phyloP scores from a whole-genome alignment of 2,329 filamentous ascomycete species.

The Fusarium gaditjirri region DNA sequence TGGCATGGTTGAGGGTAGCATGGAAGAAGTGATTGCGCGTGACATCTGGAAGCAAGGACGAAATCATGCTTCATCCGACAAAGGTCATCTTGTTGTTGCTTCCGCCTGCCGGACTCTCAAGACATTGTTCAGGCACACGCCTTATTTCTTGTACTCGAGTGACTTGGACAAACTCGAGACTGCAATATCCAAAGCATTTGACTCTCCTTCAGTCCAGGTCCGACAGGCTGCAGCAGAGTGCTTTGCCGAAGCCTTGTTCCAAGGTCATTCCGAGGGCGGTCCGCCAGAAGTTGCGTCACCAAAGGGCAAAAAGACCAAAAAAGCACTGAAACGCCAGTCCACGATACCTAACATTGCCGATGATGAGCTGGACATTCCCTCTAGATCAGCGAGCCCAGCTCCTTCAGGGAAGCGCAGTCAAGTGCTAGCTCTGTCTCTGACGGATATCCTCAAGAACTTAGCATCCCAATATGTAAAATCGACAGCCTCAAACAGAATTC shows the following conservation, averaged over 20 bases:
- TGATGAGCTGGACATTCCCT: conserved; percentile 77
- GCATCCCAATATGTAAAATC: conserved; percentile 82
- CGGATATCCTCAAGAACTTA: conserved; percentile 81
- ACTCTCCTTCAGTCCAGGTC: conserved; percentile 78
- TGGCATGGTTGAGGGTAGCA: conserved; percentile 76
- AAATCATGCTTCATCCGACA: conserved; percentile 80
- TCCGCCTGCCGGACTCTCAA: conserved; percentile 83
- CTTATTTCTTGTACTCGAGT: conserved; percentile 85
- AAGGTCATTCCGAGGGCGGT: conserved; percentile 70
- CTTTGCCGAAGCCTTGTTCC: conserved; percentile 83
- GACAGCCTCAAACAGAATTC: conserved; percentile 80
- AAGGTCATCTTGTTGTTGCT: conserved; percentile 82
- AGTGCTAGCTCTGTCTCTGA: conserved; percentile 77
- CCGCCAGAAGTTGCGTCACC: conserved; percentile 58
- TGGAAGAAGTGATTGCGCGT: conserved; percentile 86
- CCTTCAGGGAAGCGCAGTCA: conserved; percentile 75
- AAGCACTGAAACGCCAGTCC: conserved; percentile 64
- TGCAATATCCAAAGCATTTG: conserved; percentile 85
- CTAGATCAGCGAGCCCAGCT: conserved; percentile 78
- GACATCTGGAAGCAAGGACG: conserved; percentile 95
- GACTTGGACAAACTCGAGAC: conserved; percentile 92
- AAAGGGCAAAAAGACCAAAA: conserved; percentile 78
- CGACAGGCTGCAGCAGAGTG: conserved; percentile 88
- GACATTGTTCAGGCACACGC: conserved; percentile 75
- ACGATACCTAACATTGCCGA: conserved; percentile 70